These are phyloP conservation scores for Cordyceps fumosorosea DNA, from an alignment of 2,329 filamentous ascomycete genomes.

Conservation along the genomic window DNA sequence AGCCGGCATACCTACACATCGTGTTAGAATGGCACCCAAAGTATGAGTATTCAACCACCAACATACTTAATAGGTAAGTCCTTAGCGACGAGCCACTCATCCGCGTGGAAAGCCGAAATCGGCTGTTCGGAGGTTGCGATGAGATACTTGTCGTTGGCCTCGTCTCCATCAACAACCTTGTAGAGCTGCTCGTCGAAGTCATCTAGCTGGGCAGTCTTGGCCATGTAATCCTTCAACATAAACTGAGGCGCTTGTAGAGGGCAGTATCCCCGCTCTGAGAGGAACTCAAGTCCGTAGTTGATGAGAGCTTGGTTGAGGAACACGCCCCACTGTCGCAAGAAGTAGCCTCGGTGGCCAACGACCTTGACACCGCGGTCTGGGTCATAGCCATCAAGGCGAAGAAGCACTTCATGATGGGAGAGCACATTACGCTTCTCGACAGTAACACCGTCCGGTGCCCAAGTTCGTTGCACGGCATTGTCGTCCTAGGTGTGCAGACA, in stretches of 20 bases:
- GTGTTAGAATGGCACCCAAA: neutral
- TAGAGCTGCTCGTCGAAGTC: slow-evolving; percentile 98
- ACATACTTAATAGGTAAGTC: slow-evolving; percentile 79
- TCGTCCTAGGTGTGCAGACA: slow-evolving; percentile 49
- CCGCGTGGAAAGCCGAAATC: slow-evolving; percentile 83
- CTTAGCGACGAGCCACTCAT: slow-evolving; percentile 82
- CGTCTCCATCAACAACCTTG: slow-evolving; percentile 86
- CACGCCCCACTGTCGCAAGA: slow-evolving; percentile 81
- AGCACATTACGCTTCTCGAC: slow-evolving; percentile 72
- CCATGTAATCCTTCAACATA: slow-evolving; percentile 94
- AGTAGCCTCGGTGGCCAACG: slow-evolving; percentile 91
- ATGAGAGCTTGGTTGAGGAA: slow-evolving; percentile 89
- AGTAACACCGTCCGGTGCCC: slow-evolving; percentile 69
- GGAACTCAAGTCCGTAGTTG: slow-evolving; percentile 90
- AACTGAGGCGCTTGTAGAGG: slow-evolving; percentile 85
- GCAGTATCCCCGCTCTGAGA: slow-evolving; percentile 72
- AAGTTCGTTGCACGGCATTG: slow-evolving; percentile 70
- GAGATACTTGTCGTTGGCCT: slow-evolving; percentile 77
- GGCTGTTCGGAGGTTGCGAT: slow-evolving; percentile 89
- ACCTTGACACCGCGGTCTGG: slow-evolving; percentile 89
- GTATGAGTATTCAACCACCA: neutral
- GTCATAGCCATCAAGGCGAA: slow-evolving; percentile 84
- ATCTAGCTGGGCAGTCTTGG: slow-evolving; percentile 93
- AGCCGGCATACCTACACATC: slow-evolving; percentile 73
- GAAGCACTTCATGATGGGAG: slow-evolving; percentile 91